phyloP scores from a whole-genome alignment of 495 filamentous ascomycete species.

The Sphaerosporella brunnea region DNA sequence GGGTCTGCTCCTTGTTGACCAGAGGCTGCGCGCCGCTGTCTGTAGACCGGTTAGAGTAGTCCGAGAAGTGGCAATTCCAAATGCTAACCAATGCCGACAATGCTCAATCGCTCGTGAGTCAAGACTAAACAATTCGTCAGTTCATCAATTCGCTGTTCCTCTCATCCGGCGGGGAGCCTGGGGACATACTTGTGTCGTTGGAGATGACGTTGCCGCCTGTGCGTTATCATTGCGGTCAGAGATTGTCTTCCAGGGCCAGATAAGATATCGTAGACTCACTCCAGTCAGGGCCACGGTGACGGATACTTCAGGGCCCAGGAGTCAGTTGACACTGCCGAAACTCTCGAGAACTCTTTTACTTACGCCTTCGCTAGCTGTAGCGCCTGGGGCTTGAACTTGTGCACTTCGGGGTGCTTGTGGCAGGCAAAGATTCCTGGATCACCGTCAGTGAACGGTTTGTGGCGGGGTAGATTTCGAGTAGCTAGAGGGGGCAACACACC shows the following conservation, averaged over 20 bases:
- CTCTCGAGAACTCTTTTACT: conserved; percentile 26
- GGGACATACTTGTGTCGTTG: conserved; percentile 66
- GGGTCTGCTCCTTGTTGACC: conserved; percentile 69
- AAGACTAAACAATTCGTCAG: conserved; percentile 45
- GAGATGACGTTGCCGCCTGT: conserved; percentile 73
- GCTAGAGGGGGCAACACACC: conserved; percentile 14
- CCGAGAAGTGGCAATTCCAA: background rate
- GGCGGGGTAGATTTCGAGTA: conserved; percentile 5
- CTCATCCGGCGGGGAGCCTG: background rate
- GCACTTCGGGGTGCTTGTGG: conserved; percentile 90
- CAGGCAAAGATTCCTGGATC: conserved; percentile 75
- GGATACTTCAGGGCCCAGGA: conserved; percentile 42
- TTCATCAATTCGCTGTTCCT: too few species aligned
- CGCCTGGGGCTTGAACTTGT: conserved; percentile 90
- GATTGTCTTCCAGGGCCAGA: background rate
- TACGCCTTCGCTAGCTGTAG: conserved; percentile 92
- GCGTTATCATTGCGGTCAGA: background rate
- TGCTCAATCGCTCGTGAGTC: conserved; percentile 89
- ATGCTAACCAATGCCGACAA: conserved; percentile 80
- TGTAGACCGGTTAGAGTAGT: conserved; percentile 26
- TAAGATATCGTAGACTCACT: conserved; percentile 42
- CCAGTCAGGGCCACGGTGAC: conserved; percentile 97
- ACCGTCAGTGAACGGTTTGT: conserved; percentile 1
- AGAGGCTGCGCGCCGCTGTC: conserved; percentile 91
- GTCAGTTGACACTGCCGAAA: conserved; percentile 10